phyloP scores from a whole-genome alignment of 495 filamentous ascomycete genomes.

The Massariosphaeria phaeospora region DNA sequence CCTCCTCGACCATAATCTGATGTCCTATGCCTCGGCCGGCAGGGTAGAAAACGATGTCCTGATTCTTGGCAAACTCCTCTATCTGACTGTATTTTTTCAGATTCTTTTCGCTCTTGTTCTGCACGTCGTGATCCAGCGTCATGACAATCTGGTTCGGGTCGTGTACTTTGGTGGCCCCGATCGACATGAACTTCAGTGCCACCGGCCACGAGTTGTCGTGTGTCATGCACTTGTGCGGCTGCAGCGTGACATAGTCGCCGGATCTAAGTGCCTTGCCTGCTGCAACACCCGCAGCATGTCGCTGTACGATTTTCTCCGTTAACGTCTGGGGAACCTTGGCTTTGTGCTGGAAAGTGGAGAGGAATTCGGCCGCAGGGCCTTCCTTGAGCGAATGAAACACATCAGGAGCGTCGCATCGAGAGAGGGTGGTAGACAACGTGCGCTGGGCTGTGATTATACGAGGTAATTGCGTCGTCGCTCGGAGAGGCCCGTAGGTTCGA shows the following conservation, averaged over 20 bases:
- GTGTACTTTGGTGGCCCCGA: conserved; percentile 73
- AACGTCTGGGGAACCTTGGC: conserved; percentile 64
- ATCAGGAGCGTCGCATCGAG: conserved; percentile 25
- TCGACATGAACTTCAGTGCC: conserved; percentile 77
- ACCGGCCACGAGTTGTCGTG: conserved; percentile 94
- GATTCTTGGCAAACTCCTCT: conserved; percentile 75
- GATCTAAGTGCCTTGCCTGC: conserved; percentile 64
- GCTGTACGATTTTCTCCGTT: conserved; percentile 89
- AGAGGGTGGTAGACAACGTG: conserved; percentile 2
- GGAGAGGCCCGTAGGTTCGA: conserved; percentile 7
- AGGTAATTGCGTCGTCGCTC: background rate
- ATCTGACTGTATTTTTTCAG: conserved; percentile 81
- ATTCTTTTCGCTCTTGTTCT: conserved; percentile 79
- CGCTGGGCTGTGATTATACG: conserved; percentile 7
- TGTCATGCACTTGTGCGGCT: conserved; percentile 74
- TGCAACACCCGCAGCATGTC: conserved; percentile 65
- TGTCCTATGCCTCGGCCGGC: conserved; percentile 82
- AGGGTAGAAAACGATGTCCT: conserved; percentile 79
- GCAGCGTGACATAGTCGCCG: conserved; percentile 80
- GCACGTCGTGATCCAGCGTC: conserved; percentile 90
- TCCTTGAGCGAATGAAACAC: conserved; percentile 44
- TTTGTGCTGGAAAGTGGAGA: conserved; percentile 36
- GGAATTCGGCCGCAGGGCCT: conserved; percentile 38
- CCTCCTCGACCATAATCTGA: conserved; percentile 86
- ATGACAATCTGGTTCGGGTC: conserved; percentile 74